phyloP scores from a whole-genome alignment of 2,329 filamentous ascomycete genomes.

The Periconia sp. region DNA sequence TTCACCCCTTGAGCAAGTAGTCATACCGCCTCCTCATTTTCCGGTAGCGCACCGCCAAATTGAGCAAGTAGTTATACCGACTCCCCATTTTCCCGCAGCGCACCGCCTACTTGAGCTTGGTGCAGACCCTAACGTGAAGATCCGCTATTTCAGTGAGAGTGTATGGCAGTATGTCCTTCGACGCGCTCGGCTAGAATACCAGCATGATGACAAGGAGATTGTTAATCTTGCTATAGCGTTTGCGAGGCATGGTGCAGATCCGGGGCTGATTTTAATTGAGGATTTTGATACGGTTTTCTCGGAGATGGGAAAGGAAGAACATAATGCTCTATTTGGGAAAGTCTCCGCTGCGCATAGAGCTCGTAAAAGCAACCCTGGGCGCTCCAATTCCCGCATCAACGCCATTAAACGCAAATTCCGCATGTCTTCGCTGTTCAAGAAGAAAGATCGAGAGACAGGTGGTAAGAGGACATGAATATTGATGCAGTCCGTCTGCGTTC shows the following conservation, averaged over 20 bases:
- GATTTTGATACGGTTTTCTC: not conserved
- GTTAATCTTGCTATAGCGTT: not conserved
- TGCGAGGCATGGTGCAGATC: not conserved
- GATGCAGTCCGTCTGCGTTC: no score
- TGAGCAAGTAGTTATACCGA: not conserved
- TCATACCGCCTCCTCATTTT: not conserved
- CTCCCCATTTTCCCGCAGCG: not conserved
- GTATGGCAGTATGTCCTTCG: not conserved
- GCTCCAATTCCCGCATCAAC: no score
- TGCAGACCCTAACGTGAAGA: not conserved
- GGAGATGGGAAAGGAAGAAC: no score
- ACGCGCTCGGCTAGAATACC: not conserved
- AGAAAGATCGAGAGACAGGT: no score
- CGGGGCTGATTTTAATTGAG: not conserved
- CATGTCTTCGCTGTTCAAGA: no score
- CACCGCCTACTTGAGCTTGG: not conserved
- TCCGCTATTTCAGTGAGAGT: not conserved
- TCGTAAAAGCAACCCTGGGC: no score
- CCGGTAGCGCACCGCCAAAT: not conserved
- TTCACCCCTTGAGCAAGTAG: not conserved
- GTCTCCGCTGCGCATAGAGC: no score
- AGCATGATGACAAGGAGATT: not conserved
- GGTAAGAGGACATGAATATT: no score
- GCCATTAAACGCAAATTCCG: no score
- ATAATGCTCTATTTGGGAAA: no score